These are phyloP conservation scores for Rosa multiflora DNA, from an alignment of 306 rosid species.

Conservation along the genomic window DNA sequence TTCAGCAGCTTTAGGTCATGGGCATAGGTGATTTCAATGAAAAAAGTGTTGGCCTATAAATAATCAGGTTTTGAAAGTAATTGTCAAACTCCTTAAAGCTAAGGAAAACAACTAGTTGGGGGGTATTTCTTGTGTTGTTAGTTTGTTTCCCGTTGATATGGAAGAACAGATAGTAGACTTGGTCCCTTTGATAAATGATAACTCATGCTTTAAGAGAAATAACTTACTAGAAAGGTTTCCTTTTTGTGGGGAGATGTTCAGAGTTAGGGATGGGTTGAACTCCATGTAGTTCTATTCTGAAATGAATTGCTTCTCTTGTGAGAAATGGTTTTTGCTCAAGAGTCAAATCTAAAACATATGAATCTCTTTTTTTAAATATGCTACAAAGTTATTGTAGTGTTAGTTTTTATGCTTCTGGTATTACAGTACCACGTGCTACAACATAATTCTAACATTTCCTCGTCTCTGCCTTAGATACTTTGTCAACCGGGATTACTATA, in stretches of 20 bases:
- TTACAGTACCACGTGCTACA: not conserved
- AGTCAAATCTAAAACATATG: too few species aligned
- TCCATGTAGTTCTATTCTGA: not conserved
- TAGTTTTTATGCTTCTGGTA: not conserved
- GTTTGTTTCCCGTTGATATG: not conserved
- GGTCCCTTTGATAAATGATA: not conserved
- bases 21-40: not conserved
- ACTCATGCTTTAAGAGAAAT: not conserved
- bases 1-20: not conserved
- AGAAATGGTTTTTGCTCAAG: not conserved
- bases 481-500: slow-evolving; percentile 73
- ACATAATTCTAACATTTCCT: slow-evolving; percentile 15
- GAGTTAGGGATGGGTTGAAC: not conserved
- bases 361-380: not conserved
- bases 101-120: not conserved
- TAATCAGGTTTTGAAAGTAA: not conserved
- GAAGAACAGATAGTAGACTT: not conserved
- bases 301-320: not conserved
- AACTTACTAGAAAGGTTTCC: not conserved
- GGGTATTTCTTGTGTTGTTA: not conserved
- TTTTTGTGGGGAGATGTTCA: not conserved
- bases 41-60: not conserved
- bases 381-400: not conserved
- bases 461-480: slow-evolving; percentile 58
- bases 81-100: not conserved